phyloP scores from a whole-genome alignment of 2,329 filamentous ascomycete genomes.

The Chaetoscypha palmicola region DNA sequence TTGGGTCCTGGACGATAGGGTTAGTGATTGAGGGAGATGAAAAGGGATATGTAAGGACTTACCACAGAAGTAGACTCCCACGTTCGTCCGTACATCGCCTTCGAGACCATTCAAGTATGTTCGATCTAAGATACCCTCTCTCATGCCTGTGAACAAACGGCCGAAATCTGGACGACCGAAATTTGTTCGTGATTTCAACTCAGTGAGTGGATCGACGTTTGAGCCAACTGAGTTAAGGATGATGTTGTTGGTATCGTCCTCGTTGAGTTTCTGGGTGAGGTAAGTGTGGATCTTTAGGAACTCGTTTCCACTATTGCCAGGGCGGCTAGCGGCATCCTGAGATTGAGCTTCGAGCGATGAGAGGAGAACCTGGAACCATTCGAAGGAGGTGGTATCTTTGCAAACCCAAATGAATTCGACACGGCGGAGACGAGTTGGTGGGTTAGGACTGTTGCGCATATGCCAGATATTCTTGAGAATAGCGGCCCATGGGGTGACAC shows the following conservation, averaged over 20 bases:
- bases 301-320: conserved; percentile 63
- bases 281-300: conserved; percentile 98
- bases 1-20: conserved; percentile 27
- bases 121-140: conserved; percentile 77
- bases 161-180: conserved; percentile 90
- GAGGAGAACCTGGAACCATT: conserved; percentile 96
- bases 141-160: conserved; percentile 74
- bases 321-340: conserved; percentile 57
- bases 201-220: conserved; percentile 82
- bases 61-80: conserved; percentile 97
- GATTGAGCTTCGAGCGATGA: conserved; percentile 86
- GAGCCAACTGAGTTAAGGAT: conserved; percentile 91
- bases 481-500: conserved; percentile 78
- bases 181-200: conserved; percentile 83
- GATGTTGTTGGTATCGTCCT: conserved; percentile 92
- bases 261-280: conserved; percentile 86
- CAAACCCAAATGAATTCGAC: conserved; percentile 99
- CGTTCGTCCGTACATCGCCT: conserved; percentile 67
- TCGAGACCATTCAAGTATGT: conserved; percentile 81
- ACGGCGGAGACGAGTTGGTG: conserved; percentile 78
- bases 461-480: conserved; percentile 99
- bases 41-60: too few species aligned
- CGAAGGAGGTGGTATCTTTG: conserved; percentile 90
- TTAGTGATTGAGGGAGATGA: neutral
- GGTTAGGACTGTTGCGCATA: conserved; percentile 81